Evolutionary conservation across 306 rosid genomes (phyloP), one percentile per base, ranked within the genome.

Genomic region (Biancaea sappan): DNA sequence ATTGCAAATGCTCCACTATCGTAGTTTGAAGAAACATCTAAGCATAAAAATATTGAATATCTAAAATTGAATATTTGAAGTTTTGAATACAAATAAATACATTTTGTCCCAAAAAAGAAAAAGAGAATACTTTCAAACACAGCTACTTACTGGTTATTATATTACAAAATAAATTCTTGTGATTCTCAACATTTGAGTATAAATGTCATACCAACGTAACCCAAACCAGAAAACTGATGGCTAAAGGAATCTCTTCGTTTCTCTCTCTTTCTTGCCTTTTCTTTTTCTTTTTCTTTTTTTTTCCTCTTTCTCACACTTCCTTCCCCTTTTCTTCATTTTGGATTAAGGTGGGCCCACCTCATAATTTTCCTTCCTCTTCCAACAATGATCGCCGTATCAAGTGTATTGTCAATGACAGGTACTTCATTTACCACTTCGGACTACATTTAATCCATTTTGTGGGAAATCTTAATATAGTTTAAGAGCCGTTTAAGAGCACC

Each of bases 401-500:
- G 38, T 38, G 74, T 47, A 15, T 25, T 68, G 70, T 43, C 48
- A 14, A 34, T 0, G 52, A 38, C 61, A n/a, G 21, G 73, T 26
- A 58, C 37, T 54, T 47, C 66, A 67, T 58, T 32, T 61, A 37
- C 68, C 28, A 35, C 59, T 43, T 16, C 62, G 25, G 79, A 41
- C 70, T 57, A 76, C 46, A 47, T 71, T 85, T 73, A 82, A 32
- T 69, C 70, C 66, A 91, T 69, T 79, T 81, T 77, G 66, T 88
- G 85, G 48, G 98, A 90, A 57, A 84, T 76, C 82, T 84, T 94
- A 48, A 94, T 92, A 83, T 94, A 94, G 56, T 86, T 90, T 31
- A 92, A 58, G 50, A 94, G 85, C 73, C 89, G 88, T 81, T 87
- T 87, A 14, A 94, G 86, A 77, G 97, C 98, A 67, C 86, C 77